phyloP scores from a whole-genome alignment of 805 yeast species.

The Starmerella gropengiesseri region DNA sequence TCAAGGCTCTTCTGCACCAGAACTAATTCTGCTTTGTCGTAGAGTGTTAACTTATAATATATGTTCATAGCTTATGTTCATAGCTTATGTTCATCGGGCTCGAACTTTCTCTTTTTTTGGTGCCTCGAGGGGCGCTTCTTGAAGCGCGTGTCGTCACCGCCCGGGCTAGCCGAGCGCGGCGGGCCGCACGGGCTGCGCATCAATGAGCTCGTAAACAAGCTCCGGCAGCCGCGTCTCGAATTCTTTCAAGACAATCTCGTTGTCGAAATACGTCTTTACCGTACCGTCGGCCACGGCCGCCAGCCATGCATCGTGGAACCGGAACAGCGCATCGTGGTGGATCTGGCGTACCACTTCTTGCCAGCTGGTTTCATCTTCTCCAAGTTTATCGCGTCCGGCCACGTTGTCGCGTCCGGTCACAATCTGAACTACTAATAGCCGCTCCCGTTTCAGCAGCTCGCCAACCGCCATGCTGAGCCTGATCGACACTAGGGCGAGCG shows the following conservation, averaged over 20 bases:
- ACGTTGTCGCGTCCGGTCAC: background rate
- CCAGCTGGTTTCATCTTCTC: background rate
- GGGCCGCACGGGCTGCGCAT: background rate
- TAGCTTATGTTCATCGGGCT: too few relatives aligned
- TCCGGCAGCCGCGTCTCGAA: conserved; percentile 16
- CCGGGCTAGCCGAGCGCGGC: too few relatives aligned
- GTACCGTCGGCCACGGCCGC: conserved; percentile 14
- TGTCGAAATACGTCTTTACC: conserved; percentile 26
- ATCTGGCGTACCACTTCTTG: conserved; percentile 7
- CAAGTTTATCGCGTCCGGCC: background rate
- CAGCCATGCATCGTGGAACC: conserved; percentile 27
- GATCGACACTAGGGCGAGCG: conserved; percentile 29
- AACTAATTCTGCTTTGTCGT: conserved; percentile 21
- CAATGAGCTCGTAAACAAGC: background rate
- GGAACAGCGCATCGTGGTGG: conserved; percentile 19
- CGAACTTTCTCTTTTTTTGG: too few relatives aligned
- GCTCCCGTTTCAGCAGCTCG: conserved; percentile 13
- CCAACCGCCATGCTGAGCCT: conserved; percentile 22
- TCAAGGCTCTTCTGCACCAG: conserved; percentile 28
- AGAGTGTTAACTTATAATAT: background rate
- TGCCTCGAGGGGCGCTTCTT: too few relatives aligned
- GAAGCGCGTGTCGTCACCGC: too few relatives aligned
- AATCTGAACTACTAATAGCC: conserved; percentile 11
- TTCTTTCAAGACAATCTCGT: conserved; percentile 21
- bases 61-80: too few relatives aligned